Base-by-base conservation (phyloP, 2,329 filamentous ascomycete species). In the Pezicula neosporulosa region DNA sequence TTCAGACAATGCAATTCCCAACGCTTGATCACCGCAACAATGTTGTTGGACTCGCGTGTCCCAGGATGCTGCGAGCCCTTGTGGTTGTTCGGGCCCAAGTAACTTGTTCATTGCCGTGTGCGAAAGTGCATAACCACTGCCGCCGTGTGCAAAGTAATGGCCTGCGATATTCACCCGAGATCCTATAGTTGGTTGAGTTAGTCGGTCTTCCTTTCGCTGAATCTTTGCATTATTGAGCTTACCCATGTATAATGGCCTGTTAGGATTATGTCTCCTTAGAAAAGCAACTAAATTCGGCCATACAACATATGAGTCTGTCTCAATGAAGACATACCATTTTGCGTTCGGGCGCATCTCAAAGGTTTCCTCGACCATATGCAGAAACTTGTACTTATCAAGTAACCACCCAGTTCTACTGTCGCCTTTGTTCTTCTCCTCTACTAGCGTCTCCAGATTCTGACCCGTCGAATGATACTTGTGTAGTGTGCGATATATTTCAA, bases 341-440 rank as follows among this genome's bases (percentile, higher is more conserved):
- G 75, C 75, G 51, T 71, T 61, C 9, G 80, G 79, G 8, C 74
- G 72, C 64, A 77, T 65, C 21, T 66, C 60, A 58, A 75, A 82
- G 0, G 76, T 65, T 66, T 80, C 78, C 64, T 81, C 75, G 12
- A 79, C 74, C 62, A 83, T 81, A 61, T 82, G 80, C 43, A 82
- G 69, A 62, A 81, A 82, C 66, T 84, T 84, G 69, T 81, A 84
- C 67, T 82, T 83, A 68, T 84, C 81, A 37, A 84, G 64, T 16
- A 68, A 71, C 81, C 80, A 83, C 2, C 71, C 72, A 19, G 72
- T 66, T n/a, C 59, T 42, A 2, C 28, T 38, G 43, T 57, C 49
- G 1, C 49, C 53, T n/a, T 54, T 49, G 2, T 16, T 41, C 10
- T 35, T 44, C 3, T 56, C 51, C 27, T 59, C 55, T 27, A 54